Conservation (phyloP, 495 filamentous ascomycete genomes). For the Tuber borchii region DNA sequence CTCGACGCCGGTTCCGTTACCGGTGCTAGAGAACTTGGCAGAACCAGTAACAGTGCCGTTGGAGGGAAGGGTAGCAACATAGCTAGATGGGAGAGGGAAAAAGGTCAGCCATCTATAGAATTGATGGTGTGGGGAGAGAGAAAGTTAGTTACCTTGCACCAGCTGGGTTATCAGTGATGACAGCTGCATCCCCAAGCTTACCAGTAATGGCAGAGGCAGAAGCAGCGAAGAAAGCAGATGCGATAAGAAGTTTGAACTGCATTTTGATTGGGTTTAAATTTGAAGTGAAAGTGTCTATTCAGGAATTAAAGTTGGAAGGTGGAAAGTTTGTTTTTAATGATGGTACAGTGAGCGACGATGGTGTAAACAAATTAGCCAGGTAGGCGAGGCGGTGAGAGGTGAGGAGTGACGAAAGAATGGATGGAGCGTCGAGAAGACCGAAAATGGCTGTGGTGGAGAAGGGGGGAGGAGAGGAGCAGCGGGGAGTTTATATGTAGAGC, state of each 20-base stretch:
- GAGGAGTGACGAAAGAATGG: neutral
- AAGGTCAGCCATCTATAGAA: constrained; percentile 9
- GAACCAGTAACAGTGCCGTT: constrained; percentile 57
- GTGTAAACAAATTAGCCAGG: neutral
- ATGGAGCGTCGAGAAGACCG: neutral
- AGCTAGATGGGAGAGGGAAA: constrained; percentile 16
- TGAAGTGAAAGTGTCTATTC: constrained; percentile 7
- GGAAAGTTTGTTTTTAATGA: constrained; percentile 6
- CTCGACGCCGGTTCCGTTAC: constrained; percentile 57
- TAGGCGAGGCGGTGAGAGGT: neutral
- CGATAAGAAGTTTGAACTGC: constrained; percentile 37
- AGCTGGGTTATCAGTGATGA: constrained; percentile 34
- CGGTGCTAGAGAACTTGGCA: constrained; percentile 51
- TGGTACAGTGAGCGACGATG: constrained; percentile 18
- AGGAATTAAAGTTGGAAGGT: constrained; percentile 16
- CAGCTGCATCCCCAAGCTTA: constrained; percentile 27
- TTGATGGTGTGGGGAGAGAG: neutral
- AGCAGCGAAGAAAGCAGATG: constrained; percentile 30
- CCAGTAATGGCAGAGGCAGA: constrained; percentile 21
- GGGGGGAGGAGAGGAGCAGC: constrained; percentile 16
- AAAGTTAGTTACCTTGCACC: constrained; percentile 23
- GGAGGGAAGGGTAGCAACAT: constrained; percentile 42
- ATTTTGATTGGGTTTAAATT: constrained; percentile 22
- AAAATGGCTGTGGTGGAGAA: constrained; percentile 14
- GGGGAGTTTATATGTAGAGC: constrained; percentile 30